Conservation (phyloP, 208 protist genomes). For the Wallacemonas sp. region DNA sequence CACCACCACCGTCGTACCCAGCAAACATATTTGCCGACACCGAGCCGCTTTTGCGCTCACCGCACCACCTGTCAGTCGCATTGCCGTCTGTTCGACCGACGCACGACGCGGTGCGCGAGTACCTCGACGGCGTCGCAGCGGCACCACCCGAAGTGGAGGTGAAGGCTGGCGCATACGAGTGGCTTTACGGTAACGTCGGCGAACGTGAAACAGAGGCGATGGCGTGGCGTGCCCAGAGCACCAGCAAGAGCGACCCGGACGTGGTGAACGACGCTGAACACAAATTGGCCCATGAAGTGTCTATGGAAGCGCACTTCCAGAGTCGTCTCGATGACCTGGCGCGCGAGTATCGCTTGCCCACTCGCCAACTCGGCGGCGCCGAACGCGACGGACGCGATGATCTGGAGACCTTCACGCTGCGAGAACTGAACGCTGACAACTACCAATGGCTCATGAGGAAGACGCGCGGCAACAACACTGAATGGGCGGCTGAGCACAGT, state of each 20-base stretch:
- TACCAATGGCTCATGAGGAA: not conserved
- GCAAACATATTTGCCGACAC: no score
- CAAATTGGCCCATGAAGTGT: not conserved
- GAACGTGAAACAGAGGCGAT: not conserved
- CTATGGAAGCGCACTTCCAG: constrained; percentile 7
- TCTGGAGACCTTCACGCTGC: not conserved
- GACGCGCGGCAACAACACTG: no score
- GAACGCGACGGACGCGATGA: not conserved
- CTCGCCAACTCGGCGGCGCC: not conserved
- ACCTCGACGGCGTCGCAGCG: constrained; percentile 1
- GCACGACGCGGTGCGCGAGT: not conserved
- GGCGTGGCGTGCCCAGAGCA: not conserved
- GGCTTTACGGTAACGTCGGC: constrained; percentile 1
- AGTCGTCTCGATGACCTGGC: not conserved
- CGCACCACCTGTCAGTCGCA: not conserved
- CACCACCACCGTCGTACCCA: not conserved
- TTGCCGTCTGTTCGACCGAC: not conserved
- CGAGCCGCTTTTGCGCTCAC: not conserved
- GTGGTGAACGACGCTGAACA: no score
- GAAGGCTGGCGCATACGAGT: constrained; percentile 3
- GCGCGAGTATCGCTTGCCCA: not conserved
- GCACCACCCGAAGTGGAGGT: constrained; percentile 9
- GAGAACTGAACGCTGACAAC: not conserved
- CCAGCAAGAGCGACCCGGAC: no score
- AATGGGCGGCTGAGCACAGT: not conserved